Base-by-base conservation (phyloP, 2,329 filamentous ascomycete genomes). In the Sporothrix humicola region DNA sequence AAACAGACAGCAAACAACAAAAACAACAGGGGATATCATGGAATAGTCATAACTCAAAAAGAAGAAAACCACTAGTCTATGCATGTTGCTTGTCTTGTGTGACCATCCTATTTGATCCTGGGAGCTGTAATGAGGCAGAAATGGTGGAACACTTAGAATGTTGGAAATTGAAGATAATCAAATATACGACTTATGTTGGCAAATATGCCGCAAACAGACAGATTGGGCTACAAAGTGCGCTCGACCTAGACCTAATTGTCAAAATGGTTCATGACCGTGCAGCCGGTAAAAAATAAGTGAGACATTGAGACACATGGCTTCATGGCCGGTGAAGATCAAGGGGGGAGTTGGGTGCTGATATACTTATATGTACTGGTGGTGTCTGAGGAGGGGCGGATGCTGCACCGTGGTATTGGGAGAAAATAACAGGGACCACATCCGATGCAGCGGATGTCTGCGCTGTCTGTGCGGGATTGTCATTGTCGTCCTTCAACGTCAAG, bases 401-500 rank as follows among this genome's bases (percentile, higher is more conserved):
- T 66, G 61, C 61, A 48, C 42, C 42, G 12, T 23, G 17, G 59
- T 4, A 4, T 65, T 48, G 20, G 59, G 59, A 61, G 58, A 42
- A 10, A 10, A 52, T 15, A 52, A 7, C 56, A n/a, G 48, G 42
- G 61, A 20, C 61, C 61, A 42, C n/a, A 48, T 66, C 61, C 61
- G 61, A 66, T 20, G 31, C 31, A 37, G 31, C 61, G 61, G 61
- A 66, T 48, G 61, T 17, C n/a, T 48, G 61, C 56, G 31, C 26
- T 37, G 26, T 44, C 42, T 8, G 31, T 48, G 42, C 61, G n/a
- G 61, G 61, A 10, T 17, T 23, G 1, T 23, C 20, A 26, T 10
- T 6, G 23, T 61, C 8, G 31, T 44, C 31, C 37, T 15, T 65
- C 10, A 12, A 65, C n/a, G 61, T 15, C 20, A 4, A 37, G 31